phyloP scores from a whole-genome alignment of 1,139 yeast genomes.

The Pichia sp. region DNA sequence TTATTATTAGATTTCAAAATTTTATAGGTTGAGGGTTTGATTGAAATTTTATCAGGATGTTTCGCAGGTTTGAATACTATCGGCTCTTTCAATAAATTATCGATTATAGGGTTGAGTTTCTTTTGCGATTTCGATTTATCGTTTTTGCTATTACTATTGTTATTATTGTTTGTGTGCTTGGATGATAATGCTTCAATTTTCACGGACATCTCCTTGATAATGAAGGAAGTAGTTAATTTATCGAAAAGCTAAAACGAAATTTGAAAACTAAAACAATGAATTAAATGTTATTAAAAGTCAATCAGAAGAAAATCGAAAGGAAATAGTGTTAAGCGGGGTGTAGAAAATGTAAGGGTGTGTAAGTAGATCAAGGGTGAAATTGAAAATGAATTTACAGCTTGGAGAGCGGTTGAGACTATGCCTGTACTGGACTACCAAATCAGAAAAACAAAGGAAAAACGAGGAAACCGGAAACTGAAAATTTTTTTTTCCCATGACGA shows the following conservation, averaged over 20 bases:
- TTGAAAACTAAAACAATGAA: too few species aligned
- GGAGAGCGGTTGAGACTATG: background rate
- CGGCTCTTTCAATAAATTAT: slow-evolving; percentile 44
- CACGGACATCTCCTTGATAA: slow-evolving; percentile 4
- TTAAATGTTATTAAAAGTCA: too few species aligned
- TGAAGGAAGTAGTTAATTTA: too few species aligned
- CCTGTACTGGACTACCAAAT: background rate
- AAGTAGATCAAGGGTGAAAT: too few species aligned
- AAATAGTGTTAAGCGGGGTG: too few species aligned
- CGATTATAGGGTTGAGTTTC: slow-evolving; percentile 29
- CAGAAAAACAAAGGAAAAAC: background rate
- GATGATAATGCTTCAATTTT: background rate
- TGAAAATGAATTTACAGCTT: too few species aligned
- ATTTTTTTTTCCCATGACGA: too few species aligned
- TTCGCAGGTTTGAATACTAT: slow-evolving; percentile 41
- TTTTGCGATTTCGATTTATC: background rate
- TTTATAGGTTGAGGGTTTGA: slow-evolving; percentile 36
- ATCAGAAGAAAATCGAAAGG: too few species aligned
- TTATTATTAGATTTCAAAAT: slow-evolving; percentile 28
- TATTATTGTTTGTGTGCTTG: background rate
- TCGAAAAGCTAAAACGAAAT: too few species aligned
- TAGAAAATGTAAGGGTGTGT: too few species aligned
- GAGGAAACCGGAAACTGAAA: background rate
- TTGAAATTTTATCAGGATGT: slow-evolving; percentile 31
- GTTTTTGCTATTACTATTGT: slow-evolving; percentile 4